Percentiles rank a stretch among this genome's conserved stretches.
phyloP scores from a whole-genome alignment of 148 eudicot species.

The Gaultheria prostrata region DNA sequence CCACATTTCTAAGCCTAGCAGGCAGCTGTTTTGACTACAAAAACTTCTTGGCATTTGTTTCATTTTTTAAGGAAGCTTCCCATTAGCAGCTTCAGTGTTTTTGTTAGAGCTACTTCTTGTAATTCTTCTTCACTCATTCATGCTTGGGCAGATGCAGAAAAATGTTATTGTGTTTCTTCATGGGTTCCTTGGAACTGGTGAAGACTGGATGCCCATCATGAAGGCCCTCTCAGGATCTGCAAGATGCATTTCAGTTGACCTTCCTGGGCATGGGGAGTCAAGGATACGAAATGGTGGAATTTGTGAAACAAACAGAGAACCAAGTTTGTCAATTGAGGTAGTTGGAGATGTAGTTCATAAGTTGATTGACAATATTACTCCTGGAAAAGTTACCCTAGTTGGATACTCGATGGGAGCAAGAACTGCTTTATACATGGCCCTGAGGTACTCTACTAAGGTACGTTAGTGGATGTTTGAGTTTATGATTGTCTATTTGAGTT shows the following conservation, averaged over 20 bases:
- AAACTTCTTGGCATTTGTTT: neutral
- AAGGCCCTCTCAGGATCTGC: conserved; percentile 67
- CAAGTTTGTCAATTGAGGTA: conserved; percentile 54
- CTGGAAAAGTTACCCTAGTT: conserved; percentile 59
- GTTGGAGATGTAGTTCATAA: conserved; percentile 47
- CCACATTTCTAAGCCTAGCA: neutral
- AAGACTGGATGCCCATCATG: conserved; percentile 86
- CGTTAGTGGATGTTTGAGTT: conserved; percentile 3
- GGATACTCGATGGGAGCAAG: conserved; percentile 99
- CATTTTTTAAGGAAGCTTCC: neutral
- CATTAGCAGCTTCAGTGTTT: neutral
- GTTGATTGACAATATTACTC: conserved; percentile 39
- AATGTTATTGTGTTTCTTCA: conserved; percentile 79
- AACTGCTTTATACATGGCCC: conserved; percentile 78
- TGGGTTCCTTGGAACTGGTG: conserved; percentile 85
- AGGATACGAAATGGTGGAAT: conserved; percentile 34
- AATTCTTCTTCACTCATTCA: neutral
- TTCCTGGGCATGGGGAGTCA: conserved; percentile 92
- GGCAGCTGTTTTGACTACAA: neutral
- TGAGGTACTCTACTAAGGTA: conserved; percentile 63
- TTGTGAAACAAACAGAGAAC: conserved; percentile 21
- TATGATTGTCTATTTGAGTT: neutral
- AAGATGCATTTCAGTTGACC: conserved; percentile 85
- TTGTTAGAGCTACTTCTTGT: neutral
- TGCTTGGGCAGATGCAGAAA: conserved; percentile 44